Evolutionary conservation across 2,329 filamentous ascomycete genomes (phyloP), one percentile per base, ranked within the genome.

Genomic region (Blumeria hordei): DNA sequence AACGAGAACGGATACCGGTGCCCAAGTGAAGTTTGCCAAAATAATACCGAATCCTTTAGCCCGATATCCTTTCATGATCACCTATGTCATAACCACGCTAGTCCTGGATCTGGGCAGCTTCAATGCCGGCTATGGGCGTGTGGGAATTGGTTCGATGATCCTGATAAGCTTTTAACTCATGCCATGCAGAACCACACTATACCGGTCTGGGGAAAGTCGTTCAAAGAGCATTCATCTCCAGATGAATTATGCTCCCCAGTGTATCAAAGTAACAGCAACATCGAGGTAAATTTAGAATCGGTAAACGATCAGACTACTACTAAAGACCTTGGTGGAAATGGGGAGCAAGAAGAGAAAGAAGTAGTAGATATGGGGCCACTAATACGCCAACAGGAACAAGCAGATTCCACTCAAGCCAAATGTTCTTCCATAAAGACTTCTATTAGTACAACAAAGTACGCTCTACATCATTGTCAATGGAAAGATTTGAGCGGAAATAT

Each of bases 61-160:
- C 60, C 59, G 43, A 54, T 57, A 16, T 61, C 58, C 57, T 58
- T 65, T 51, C 63, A 65, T 41, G 59, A 62, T 53, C 64, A 65
- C 49, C 58, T 64, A 21, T 61, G 62, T 52, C 55, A 60, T 50
- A 59, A 57, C 47, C 64, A 65, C 56, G 60, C 62, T 10, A 63
- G 57, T 35, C 62, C 62, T 28, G 54, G 54, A 44, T 58, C 60
- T 57, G 62, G 62, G 21, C 45, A 55, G 5, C 56, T 65, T 14
- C 57, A 59, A 11, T 65, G 64, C 45, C 59, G 58, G 35, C 53
- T 63, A 21, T 58, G 62, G 43, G 57, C 59, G 28, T 64, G 63
- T 55, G 56, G 59, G 32, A 58, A 55, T 43, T 55, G 51, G 14
- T 62, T 64, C 51, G 52, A 58, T 47, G 61, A 64, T 57, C 54